Evolutionary conservation across 2,329 filamentous ascomycete species (phyloP).

Genomic region (Botrytis hyacinthi): DNA sequence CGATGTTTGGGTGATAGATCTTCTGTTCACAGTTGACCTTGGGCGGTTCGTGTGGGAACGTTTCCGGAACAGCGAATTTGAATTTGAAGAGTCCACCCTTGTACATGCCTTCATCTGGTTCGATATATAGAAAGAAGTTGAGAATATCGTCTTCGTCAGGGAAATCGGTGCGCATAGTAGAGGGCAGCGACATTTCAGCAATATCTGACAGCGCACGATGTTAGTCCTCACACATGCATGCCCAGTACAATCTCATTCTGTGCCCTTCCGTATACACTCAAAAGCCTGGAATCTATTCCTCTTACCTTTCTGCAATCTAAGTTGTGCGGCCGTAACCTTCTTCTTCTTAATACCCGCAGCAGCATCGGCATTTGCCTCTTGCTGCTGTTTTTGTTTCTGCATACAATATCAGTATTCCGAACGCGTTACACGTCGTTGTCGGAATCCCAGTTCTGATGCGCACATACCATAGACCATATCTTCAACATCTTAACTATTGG

Average conservation of each 20-base stretch:
- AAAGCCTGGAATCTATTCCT: background rate
- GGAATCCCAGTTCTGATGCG: background rate
- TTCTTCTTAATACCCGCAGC: constrained; percentile 83
- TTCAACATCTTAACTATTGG: constrained; percentile 76
- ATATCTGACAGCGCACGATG: constrained; percentile 56
- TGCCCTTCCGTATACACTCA: background rate
- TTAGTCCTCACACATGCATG: constrained; percentile 1
- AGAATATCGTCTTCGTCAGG: constrained; percentile 82
- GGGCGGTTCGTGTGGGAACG: constrained; percentile 94
- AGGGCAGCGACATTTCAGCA: constrained; percentile 73
- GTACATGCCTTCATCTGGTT: constrained; percentile 86
- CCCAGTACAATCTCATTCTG: background rate
- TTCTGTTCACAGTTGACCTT: constrained; percentile 97
- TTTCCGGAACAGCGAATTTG: constrained; percentile 87
- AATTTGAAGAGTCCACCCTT: constrained; percentile 85
- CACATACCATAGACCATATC: constrained; percentile 95
- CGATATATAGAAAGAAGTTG: constrained; percentile 77
- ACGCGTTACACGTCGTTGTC: background rate
- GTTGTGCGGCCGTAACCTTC: constrained; percentile 94
- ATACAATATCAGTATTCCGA: background rate
- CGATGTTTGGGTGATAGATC: constrained; percentile 99
- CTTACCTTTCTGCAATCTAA: constrained; percentile 93
- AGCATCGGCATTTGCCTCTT: constrained; percentile 79
- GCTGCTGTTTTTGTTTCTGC: constrained; percentile 94
- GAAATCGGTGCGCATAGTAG: constrained; percentile 79